Base-by-base conservation (phyloP, 805 yeast genomes). In the Saccharomycopsis sp. region DNA sequence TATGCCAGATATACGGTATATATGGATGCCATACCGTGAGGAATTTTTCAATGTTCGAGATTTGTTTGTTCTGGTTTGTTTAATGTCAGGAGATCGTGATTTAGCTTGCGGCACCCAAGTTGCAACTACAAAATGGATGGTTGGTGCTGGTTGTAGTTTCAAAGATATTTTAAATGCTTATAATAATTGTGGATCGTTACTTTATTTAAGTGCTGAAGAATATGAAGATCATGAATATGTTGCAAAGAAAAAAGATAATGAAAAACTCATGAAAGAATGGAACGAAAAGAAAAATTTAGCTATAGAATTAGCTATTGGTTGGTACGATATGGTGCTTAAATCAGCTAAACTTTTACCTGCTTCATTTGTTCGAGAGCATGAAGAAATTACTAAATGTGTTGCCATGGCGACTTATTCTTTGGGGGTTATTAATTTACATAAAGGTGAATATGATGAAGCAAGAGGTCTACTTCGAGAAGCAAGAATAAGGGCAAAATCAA, bases 381-480 rank as follows among this genome's bases (percentile, higher is more conserved):
- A 66, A 4, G 61, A 38, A 11, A 24, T 82, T 9, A 71, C 75
- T 26, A 86, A 84, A 51, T 77, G 84, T 1, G 77, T 83, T 34
- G 93, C 94, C 0, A 67, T 89, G 58, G 78, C 95, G 0, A 77
- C 87, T 0, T 89, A 84, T 57, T 94, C 96, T 0, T 67, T 85
- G 33, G 97, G 96, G 1, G 94, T 88, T 4, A 71, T 86, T 8
- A 71, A 75, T 36, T 62, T 81, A n/a, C 85, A 85, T 54, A 57
- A 67, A 34, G 34, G 22, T 13, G 34, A 29, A n/a, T 16, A 23
- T 19, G 19, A 19, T 14, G 28, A 24, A 37, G 36, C 44, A 7
- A 40, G 34, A 43, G 8, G 38, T 45, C 38, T 50, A 44, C 27
- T 44, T 34, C 14, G 27, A 17, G 40, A 35, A 20, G 32, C 28